Conservation (phyloP, 768 basidiomycete species). For the Leucocoprinus birnbaumii region DNA sequence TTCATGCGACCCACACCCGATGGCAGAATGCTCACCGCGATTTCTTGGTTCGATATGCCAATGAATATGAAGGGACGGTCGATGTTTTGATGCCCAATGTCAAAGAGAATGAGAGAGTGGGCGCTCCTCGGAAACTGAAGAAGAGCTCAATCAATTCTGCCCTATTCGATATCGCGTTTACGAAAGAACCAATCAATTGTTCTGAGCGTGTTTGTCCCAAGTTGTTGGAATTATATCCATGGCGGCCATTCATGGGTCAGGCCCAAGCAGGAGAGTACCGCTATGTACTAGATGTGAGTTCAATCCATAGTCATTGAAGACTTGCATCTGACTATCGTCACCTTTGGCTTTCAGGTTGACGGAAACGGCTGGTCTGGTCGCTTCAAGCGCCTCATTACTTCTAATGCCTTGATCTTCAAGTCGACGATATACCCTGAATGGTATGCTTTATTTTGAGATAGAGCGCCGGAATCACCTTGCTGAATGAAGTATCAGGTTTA, state of each 20-base stretch:
- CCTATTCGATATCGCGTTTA: conserved; percentile 60
- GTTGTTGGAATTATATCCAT: conserved; percentile 47
- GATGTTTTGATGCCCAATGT: conserved; percentile 33
- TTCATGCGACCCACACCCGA: conserved; percentile 29
- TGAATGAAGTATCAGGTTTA: conserved; percentile 38
- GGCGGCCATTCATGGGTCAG: conserved; percentile 39
- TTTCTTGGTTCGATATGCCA: conserved; percentile 41
- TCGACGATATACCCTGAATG: conserved; percentile 75
- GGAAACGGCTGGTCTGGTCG: conserved; percentile 71
- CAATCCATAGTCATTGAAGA: not conserved
- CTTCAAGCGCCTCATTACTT: conserved; percentile 62
- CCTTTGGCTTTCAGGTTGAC: conserved; percentile 37
- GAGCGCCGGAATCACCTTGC: not conserved
- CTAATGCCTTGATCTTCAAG: conserved; percentile 65
- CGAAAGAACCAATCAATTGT: conserved; percentile 42
- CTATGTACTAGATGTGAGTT: conserved; percentile 55
- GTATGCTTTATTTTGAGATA: conserved; percentile 26
- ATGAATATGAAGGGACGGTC: conserved; percentile 36
- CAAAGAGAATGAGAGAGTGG: conserved; percentile 27
- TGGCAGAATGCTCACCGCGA: conserved; percentile 54
- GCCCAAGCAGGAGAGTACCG: conserved; percentile 55
- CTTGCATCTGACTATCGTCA: not conserved
- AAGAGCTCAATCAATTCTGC: conserved; percentile 46
- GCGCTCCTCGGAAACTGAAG: conserved; percentile 26
- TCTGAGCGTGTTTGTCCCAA: conserved; percentile 35